These are phyloP conservation scores for Phaeoacremonium minimum DNA, from an alignment of 2,329 filamentous ascomycete genomes.

Conservation along the genomic window DNA sequence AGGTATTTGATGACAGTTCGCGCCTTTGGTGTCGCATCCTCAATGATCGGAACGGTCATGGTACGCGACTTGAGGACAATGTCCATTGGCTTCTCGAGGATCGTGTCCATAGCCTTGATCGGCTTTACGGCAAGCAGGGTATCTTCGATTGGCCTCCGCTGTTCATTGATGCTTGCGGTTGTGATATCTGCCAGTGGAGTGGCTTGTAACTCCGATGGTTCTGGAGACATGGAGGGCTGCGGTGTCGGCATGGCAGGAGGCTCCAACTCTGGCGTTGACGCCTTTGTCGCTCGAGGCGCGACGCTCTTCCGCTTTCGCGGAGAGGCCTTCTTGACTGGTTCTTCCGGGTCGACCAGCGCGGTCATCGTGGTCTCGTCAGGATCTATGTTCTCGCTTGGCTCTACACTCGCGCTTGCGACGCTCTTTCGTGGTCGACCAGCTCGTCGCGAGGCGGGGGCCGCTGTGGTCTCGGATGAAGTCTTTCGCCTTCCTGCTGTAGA, in stretches of 20 bases:
- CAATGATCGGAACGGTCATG: constrained; percentile 61
- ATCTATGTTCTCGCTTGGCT: constrained; percentile 58
- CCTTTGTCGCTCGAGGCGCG: constrained; percentile 34
- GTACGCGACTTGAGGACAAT: constrained; percentile 85
- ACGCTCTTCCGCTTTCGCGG: constrained; percentile 66
- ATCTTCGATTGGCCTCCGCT: constrained; percentile 41
- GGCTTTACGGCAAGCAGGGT: constrained; percentile 56
- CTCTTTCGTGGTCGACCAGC: constrained; percentile 37
- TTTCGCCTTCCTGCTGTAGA: constrained; percentile 27
- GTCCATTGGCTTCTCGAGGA: constrained; percentile 87
- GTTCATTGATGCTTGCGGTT: constrained; percentile 59
- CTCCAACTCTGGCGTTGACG: constrained; percentile 25
- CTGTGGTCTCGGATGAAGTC: constrained; percentile 32
- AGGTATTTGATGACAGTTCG: constrained; percentile 92
- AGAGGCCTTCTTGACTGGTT: constrained; percentile 35
- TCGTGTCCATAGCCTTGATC: constrained; percentile 70
- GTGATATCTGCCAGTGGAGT: constrained; percentile 74
- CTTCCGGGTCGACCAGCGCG: constrained; percentile 22
- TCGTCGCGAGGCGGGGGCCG: constrained; percentile 21
- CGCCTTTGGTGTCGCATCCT: constrained; percentile 73
- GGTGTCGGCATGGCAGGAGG: constrained; percentile 39
- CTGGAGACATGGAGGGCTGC: constrained; percentile 52
- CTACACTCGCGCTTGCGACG: constrained; percentile 38
- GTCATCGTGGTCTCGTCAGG: constrained; percentile 38
- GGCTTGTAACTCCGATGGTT: constrained; percentile 44